A percentile compares a stretch with the other conserved stretches of the same genome.
Conservation (phyloP, 306 rosid genomes). For the Glycine latifolia region DNA sequence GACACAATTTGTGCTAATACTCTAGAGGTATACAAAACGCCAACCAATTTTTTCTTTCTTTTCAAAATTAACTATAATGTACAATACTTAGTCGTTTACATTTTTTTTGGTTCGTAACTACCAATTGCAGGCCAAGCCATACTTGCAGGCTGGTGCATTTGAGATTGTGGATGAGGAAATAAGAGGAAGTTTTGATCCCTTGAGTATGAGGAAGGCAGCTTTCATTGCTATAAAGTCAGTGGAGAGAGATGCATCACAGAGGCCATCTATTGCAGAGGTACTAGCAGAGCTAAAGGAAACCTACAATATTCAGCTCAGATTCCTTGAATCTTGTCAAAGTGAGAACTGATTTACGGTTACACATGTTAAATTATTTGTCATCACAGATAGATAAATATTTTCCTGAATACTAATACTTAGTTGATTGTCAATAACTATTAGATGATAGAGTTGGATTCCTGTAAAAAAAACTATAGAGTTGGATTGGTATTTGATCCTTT, state of each 20-base stretch:
- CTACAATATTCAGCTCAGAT: slow-evolving; percentile 70
- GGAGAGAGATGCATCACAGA: slow-evolving; percentile 87
- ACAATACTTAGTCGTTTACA: not conserved
- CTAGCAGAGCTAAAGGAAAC: slow-evolving; percentile 82
- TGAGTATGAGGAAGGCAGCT: slow-evolving; percentile 83
- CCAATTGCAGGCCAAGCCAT: slow-evolving; percentile 84
- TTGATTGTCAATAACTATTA: not conserved
- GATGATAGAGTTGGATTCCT: not conserved
- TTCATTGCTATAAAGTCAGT: slow-evolving; percentile 72
- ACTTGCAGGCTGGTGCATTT: slow-evolving; percentile 89
- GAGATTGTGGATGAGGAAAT: slow-evolving; percentile 85
- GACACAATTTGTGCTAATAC: too few species aligned
- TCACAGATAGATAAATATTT: not conserved
- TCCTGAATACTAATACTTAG: not conserved
- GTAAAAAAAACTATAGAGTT: not conserved
- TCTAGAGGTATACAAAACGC: too few species aligned
- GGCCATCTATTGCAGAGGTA: slow-evolving; percentile 82
- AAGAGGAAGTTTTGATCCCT: slow-evolving; percentile 63
- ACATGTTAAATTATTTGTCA: slow-evolving; percentile 19
- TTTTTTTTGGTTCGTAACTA: not conserved
- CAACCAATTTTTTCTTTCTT: too few species aligned
- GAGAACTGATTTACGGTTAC: slow-evolving; percentile 31
- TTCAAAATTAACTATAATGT: too few species aligned
- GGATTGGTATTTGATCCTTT: not conserved
- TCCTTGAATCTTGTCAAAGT: slow-evolving; percentile 62